Evolutionary conservation across 805 yeast genomes (phyloP), one percentile per base, ranked within the genome.

Genomic region (Tetrapisispora taiwanensis): DNA sequence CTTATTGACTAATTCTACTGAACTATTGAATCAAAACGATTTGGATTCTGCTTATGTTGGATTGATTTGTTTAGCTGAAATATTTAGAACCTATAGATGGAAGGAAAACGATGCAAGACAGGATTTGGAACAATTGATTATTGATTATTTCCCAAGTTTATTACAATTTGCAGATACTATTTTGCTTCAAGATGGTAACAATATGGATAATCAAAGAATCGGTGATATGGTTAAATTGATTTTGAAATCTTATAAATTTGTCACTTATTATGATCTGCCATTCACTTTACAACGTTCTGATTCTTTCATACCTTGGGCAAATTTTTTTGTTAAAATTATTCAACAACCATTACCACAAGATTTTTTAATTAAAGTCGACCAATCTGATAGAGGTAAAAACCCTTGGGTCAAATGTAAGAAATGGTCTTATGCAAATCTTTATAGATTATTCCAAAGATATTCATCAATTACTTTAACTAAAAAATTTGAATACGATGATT

Each of bases 381-480:
- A 74, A n/a, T 79, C 76, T 39, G 70, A 69, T 7, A 73, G 75
- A 19, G 81, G 77, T 34, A 69, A 77, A 41, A 69, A 74, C 52
- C 81, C 78, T 40, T 84, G 82, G 82, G 80, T 69, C 58, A 90
- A 78, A 65, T 75, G 78, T 52, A 89, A 75, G 67, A 92, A 90
- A 62, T 90, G 97, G 97, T 77, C 94, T 0, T 79, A 79, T 56
- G 87, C 86, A 20, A 87, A 85, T 59, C 59, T 89, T 34, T 74
- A 72, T 51, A 75, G 94, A 51, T 59, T 88, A 3, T 84, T 84
- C 54, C 73, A 73, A 43, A 73, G 90, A 53, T 88, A 83, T 57
- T 86, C 82, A 1, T 74, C 84, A 0, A 62, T 63, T 19, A 65
- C 70, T 2, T 50, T 69, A 17, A 60, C 67, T 42, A 67, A 57